Base-by-base conservation (phyloP, 2,329 filamentous ascomycete genomes). In the Xylaria sp. region DNA sequence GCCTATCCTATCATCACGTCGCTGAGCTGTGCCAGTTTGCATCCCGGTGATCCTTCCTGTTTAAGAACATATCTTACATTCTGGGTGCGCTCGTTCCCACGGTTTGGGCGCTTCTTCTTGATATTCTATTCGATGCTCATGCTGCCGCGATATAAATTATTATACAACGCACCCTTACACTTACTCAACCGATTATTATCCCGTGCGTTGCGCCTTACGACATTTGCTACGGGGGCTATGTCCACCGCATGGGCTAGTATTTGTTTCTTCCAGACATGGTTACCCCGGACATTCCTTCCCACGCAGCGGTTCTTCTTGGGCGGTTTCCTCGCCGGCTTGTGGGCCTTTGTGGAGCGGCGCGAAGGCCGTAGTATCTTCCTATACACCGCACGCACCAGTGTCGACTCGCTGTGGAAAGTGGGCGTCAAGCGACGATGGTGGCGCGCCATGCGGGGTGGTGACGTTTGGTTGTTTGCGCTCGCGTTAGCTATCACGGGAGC, bases 401-500 rank as follows among this genome's bases (percentile, higher is more conserved):
- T 97, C 37, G 92, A 97, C 78, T 93, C 89, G 46, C 81, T 94
- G 55, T 98, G 94, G 93, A 97, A 97, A 84, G 93, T 97, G 0
- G 94, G 94, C n/a, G 89, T 92, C 65, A 98, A 98, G 89, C 85
- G 91, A 41, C 88, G 93, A 1, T 94, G 94, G 89, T 97, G 95
- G 94, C 89, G 87, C 72, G 93, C 93, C 12, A 86, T 96, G 78
- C 89, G 87, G 75, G 92, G 93, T 46, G 94, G 94, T 0, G 95
- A 98, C 80, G 89, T 98, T 5, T 88, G 91, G 83, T 83, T 98
- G 3, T 94, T 98, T 77, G 91, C 95, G 18, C 80, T 89, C 20
- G 92, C 93, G 57, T 84, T 97, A 81, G 92, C 93, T 75, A 81
- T 94, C 20, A 89, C 94, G 20, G 93, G 94, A 65, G 88, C 88